phyloP scores from a whole-genome alignment of 352 stramenopile genomes.

The Phytophthora multivora region DNA sequence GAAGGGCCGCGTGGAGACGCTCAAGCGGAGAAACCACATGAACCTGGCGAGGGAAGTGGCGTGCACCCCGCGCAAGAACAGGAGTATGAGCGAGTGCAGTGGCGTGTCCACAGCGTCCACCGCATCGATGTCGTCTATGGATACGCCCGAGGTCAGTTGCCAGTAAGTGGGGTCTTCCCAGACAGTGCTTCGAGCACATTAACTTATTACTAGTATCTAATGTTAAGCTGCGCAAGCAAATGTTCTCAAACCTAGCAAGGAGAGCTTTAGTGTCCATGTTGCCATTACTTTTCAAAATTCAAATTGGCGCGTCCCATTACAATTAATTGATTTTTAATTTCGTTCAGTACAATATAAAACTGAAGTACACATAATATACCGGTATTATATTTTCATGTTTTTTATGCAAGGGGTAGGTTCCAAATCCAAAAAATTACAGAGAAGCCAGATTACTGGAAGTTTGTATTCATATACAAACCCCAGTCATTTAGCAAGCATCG shows the following conservation, averaged over 20 bases:
- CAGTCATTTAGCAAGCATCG: conserved; percentile 15
- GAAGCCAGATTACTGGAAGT: conserved; percentile 2
- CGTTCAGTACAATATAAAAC: neutral
- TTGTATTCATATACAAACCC: conserved; percentile 14
- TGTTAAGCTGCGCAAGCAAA: conserved; percentile 38
- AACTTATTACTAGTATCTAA: conserved; percentile 39
- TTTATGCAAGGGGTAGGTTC: too few species aligned
- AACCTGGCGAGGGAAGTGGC: conserved; percentile 25
- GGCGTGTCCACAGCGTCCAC: conserved; percentile 39
- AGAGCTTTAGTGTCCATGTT: neutral
- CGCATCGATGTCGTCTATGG: conserved; percentile 36
- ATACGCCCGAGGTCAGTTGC: conserved; percentile 29
- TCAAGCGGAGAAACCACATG: conserved; percentile 33
- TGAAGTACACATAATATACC: neutral
- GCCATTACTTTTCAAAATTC: neutral
- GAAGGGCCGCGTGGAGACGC: conserved; percentile 36
- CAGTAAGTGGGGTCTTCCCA: conserved; percentile 14
- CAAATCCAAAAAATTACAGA: neutral
- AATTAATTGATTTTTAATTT: neutral
- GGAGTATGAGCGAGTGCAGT: conserved; percentile 43
- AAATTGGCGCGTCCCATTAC: neutral
- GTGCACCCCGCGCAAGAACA: conserved; percentile 25
- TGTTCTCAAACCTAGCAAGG: neutral
- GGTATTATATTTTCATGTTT: too few species aligned
- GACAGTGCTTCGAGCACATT: conserved; percentile 16